Evolutionary conservation across 441 rosid genomes (phyloP).

Genomic region (Geranium incanum): DNA sequence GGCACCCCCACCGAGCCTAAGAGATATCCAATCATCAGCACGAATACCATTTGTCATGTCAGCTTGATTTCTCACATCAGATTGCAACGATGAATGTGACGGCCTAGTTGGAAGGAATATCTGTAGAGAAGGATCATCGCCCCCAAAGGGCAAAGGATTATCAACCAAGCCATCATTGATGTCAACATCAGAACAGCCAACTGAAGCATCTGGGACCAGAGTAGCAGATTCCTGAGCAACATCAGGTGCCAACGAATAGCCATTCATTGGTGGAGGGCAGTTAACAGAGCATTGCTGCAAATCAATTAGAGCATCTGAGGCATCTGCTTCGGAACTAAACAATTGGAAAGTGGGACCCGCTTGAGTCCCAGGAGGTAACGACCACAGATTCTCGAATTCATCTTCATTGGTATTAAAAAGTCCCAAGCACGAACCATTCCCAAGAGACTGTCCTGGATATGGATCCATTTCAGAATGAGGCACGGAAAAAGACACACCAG

Average conservation of each 20-base stretch:
- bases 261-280: constrained; percentile 54
- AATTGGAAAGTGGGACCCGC: constrained; percentile 68
- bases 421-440: constrained; percentile 41
- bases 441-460: constrained; percentile 49
- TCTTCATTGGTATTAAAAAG: constrained; percentile 52
- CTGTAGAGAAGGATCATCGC: constrained; percentile 88
- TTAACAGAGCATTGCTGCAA: constrained; percentile 44
- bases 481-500: constrained; percentile 49
- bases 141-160: constrained; percentile 67
- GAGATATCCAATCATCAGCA: constrained; percentile 85
- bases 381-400: constrained; percentile 70
- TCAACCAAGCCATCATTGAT: constrained; percentile 67
- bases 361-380: constrained; percentile 55
- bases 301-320: constrained; percentile 51
- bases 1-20: constrained; percentile 69
- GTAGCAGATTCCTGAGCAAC: constrained; percentile 39
- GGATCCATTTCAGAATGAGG: constrained; percentile 51
- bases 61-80: constrained; percentile 55
- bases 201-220: constrained; percentile 46
- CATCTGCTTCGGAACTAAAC: constrained; percentile 55
- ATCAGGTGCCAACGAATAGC: constrained; percentile 57
- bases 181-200: constrained; percentile 44
- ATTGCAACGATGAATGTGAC: constrained; percentile 47
- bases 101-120: constrained; percentile 85
- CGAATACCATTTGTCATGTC: constrained; percentile 68